Evolutionary conservation across 2,329 filamentous ascomycete species (phyloP), one percentile per base, ranked within the genome.

Genomic region (Exophiala xenobiotica): DNA sequence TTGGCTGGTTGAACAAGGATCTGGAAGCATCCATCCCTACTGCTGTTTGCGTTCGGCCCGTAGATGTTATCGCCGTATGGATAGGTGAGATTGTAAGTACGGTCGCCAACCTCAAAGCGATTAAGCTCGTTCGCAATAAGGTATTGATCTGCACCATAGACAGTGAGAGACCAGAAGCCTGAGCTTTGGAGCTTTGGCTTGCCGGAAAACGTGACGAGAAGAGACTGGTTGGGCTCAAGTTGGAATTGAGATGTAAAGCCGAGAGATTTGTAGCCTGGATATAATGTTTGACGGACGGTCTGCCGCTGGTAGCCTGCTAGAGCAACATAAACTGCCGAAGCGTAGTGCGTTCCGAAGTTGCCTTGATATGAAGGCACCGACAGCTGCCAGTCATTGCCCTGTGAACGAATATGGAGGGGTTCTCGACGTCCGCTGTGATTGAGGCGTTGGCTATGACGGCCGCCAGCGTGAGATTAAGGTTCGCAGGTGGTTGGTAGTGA

Each of bases 91-190:
- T 6, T 27, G n/a, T n/a, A n/a, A 27, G 7, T 27, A 6, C 26
- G 26, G 12, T 27, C 26, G 7, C 26, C 26, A 27, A 27, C 7
- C 7, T 7, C 26, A 27, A 7, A 27, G 6, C 26, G 26, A 7
- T 27, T 12, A 6, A 27, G 26, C 6, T 27, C 26, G 46, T 67
- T 67, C 3, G 44, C 11, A 23, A 67, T 56, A 2, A 68, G 56
- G 14, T 57, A 61, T 16, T 57, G 49, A 3, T 58, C 38, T 6
- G 24, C 35, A 55, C 61, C 53, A 37, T 68, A 65, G 18, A 57
- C 54, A 1, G 63, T 61, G 40, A 67, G 4, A 51, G 61, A 63
- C 64, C 65, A 66, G 50, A 66, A 67, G 0, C 63, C 63, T n/a
- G 22, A 20, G 9, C 24, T 6, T 6, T 20, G 31, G 2, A 64